Base-by-base conservation (phyloP, 345 rosid genomes). In the Eutrema heterophyllum region DNA sequence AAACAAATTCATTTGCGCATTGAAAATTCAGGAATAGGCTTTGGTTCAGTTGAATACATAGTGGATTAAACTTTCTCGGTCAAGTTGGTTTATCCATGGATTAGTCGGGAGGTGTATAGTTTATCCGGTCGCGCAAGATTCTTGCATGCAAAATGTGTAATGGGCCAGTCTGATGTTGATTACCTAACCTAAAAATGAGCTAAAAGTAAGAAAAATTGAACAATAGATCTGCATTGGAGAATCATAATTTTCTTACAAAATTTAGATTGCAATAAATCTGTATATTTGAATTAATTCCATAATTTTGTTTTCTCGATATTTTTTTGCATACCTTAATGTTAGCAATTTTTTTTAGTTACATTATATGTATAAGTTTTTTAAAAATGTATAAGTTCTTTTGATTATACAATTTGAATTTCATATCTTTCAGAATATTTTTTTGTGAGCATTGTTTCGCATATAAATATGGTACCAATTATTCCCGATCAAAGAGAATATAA, bases 401-500 rank as follows among this genome's bases (percentile, higher is more conserved):
- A 8, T 61, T 13, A 11, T 43, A 10, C 18, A 54, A 39, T 38
- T 39, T 32, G 38, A 40, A 49, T 30, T 50, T 49, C 60, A 62
- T 44, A 67, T 11, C 53, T 32, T 41, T 63, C 24, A 75, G 68
- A 68, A 68, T 75, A 60, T 41, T 4, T 12, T 58, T 9, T 49
- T 74, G 15, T 41, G 40, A 50, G n/a, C 32, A 60, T 64, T 48
- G 64, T 29, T 9, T 67, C 56, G 55, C 50, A 40, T 61, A 41
- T 7, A 61, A 61, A 61, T 41, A 43, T 26, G 71, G 70, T 48
- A 65, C 57, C 68, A 18, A 64, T 9, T 45, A 46, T 64, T 70
- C 58, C 59, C 75, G 61, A 71, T 73, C 66, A 21, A 38, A 46
- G 39, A 33, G 73, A 67, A 67, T 59, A 74, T 32, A 67, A 39